Base-by-base conservation (phyloP, 164 flowering plant species). In the Sedum album region DNA sequence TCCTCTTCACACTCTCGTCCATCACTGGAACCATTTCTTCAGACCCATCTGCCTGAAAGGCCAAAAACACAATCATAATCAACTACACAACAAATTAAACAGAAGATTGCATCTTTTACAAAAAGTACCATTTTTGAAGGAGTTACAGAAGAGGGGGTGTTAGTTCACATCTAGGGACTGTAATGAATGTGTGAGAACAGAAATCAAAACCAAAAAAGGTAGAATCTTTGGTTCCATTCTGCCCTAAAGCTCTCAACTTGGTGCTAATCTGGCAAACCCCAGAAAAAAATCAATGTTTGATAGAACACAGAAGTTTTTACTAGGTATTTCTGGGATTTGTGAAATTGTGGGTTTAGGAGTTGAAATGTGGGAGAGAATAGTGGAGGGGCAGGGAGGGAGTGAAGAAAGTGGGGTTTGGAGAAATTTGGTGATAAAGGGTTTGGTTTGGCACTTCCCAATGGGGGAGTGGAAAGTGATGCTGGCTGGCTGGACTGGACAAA, bases 11-110 rank as follows among this genome's bases (percentile, higher is more conserved):
- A 31, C 66, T 81, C 17, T 62, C 72, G 69, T 77, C 89, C 66
- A 81, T 72, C 72, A 82, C 30, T 11, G 97, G 95, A 79, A 82
- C 82, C 91, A 88, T 80, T 33, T 68, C 75, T 25, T 42, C 65
- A 21, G 77, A 66, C 70, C 70, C 82, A 71, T 74, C 80, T 38
- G 62, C 82, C 85, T 81, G 23, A 62, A 69, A 71, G 53, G 60
- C 81, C 85, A 79, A n/a, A n/a, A n/a, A n/a, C n/a, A 74, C 20
- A 41, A 30, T 0, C 41, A 28, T 55, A 66, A 51, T 66, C 67
- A 78, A 61, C 66, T 26, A 35, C 38, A 35, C 38, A n/a, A n/a
- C n/a, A n/a, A n/a, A n/a, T 55, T 55, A 31, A 55, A 26, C 31
- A 55, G 31, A 55, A 28, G 31, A 55, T 26, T 25, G 26, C 1